Percentiles rank a stretch among this genome's conserved stretches.
Evolutionary conservation across 2,329 filamentous ascomycete genomes (phyloP).

Genomic region (Metarhizium robertsii): DNA sequence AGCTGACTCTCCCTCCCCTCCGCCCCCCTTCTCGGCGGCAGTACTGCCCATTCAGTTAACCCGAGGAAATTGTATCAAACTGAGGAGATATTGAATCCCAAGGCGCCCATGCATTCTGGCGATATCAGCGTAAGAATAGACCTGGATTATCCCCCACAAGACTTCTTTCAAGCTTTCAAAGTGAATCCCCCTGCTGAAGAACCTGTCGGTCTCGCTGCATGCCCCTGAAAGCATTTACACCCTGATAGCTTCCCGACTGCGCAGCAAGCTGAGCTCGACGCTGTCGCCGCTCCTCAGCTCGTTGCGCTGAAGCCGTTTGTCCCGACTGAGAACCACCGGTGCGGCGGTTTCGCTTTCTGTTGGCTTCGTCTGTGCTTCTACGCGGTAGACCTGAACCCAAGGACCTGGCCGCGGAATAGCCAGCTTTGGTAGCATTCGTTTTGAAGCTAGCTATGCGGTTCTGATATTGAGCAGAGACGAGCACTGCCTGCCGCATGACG

Average conservation of each 20-base stretch:
- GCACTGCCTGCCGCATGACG: slow-evolving; percentile 17
- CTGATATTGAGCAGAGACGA: slow-evolving; percentile 17
- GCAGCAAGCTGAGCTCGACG: slow-evolving; percentile 4
- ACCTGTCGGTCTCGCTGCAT: slow-evolving; percentile 1
- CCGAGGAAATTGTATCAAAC: neutral
- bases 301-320: neutral
- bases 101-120: neutral
- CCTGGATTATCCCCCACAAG: neutral
- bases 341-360: neutral
- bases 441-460: slow-evolving; percentile 12
- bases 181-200: no score
- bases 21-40: no score
- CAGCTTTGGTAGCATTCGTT: neutral
- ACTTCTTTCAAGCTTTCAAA: neutral
- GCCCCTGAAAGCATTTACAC: slow-evolving; percentile 18
- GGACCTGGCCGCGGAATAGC: neutral
- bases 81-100: neutral
- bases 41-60: neutral
- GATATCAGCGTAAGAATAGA: neutral
- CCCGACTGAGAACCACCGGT: neutral
- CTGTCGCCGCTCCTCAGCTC: slow-evolving; percentile 1
- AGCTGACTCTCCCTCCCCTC: no score
- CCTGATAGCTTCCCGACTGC: slow-evolving; percentile 12
- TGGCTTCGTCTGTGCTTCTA: neutral
- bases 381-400: neutral